These are phyloP conservation scores for Fusarium ramigenum DNA, from an alignment of 2,329 filamentous ascomycete genomes.

Conservation along the genomic window DNA sequence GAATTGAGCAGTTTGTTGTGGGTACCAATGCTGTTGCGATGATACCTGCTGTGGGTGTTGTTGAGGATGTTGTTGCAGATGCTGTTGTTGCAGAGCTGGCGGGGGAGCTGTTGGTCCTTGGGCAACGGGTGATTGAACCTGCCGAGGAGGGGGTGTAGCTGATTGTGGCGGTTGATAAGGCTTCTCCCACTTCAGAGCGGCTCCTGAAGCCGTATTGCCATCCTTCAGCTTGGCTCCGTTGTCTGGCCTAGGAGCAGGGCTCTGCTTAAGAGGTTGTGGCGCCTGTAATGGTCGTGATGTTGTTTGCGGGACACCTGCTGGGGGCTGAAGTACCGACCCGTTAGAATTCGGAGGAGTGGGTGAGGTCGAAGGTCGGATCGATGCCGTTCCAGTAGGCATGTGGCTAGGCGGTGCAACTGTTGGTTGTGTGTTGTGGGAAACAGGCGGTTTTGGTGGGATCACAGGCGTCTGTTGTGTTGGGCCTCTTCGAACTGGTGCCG, in stretches of 20 bases:
- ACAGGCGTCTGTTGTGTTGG: conserved; percentile 48
- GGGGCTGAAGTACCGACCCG: conserved; percentile 51
- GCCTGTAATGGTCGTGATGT: conserved; percentile 47
- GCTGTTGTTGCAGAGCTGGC: conserved; percentile 32
- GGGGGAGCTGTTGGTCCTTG: conserved; percentile 35
- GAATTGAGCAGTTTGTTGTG: conserved; percentile 33
- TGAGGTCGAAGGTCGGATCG: conserved; percentile 43
- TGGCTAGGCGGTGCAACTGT: conserved; percentile 44
- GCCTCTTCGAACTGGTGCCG: conserved; percentile 41
- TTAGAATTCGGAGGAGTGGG: conserved; percentile 45
- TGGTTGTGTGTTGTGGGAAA: conserved; percentile 34
- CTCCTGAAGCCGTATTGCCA: conserved; percentile 32
- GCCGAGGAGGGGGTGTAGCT: conserved; percentile 39
- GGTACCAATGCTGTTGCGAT: conserved; percentile 37
- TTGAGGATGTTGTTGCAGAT: conserved; percentile 22
- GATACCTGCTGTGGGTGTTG: conserved; percentile 24
- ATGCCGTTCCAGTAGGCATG: conserved; percentile 41
- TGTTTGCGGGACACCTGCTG: conserved; percentile 46
- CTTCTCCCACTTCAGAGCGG: conserved; percentile 53
- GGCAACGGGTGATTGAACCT: conserved; percentile 37
- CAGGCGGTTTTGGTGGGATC: conserved; percentile 48
- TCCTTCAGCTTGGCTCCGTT: conserved; percentile 45
- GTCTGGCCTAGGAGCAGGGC: conserved; percentile 49
- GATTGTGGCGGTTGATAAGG: conserved; percentile 51
- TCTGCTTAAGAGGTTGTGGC: conserved; percentile 45